These are phyloP conservation scores for Oryza nivara DNA, from an alignment of 176 grass and related monocot genomes.

Conservation along the genomic window DNA sequence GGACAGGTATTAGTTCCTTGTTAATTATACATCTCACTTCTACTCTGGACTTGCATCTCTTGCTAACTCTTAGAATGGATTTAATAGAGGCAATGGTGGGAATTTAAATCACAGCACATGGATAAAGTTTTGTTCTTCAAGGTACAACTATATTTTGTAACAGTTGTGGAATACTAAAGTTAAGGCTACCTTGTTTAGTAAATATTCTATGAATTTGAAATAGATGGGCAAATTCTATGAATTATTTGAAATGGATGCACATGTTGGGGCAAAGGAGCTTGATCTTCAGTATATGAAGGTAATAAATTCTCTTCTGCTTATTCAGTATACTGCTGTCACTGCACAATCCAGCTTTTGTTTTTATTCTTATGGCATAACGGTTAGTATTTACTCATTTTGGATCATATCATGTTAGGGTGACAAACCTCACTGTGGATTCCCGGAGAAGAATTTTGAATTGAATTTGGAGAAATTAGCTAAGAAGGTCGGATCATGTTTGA, in stretches of 20 bases:
- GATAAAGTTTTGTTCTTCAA: constrained; percentile 98
- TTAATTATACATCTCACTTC: constrained; percentile 15
- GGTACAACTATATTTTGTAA: constrained; percentile 53
- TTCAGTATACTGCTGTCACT: constrained; percentile 10
- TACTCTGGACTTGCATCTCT: background rate
- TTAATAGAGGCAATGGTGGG: constrained; percentile 98
- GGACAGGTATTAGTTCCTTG: constrained; percentile 67
- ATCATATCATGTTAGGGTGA: constrained; percentile 67
- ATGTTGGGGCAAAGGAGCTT: constrained; percentile 91
- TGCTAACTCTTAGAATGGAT: constrained; percentile 41
- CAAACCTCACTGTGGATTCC: constrained; percentile 97
- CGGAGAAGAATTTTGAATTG: constrained; percentile 89
- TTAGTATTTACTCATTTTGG: constrained; percentile 22
- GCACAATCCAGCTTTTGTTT: background rate
- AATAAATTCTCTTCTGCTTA: constrained; percentile 19
- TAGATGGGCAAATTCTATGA: constrained; percentile 99
- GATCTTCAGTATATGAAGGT: constrained; percentile 99
- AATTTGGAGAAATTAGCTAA: constrained; percentile 96
- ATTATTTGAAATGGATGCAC: constrained; percentile 98
- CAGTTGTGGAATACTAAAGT: constrained; percentile 11
- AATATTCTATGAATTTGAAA: constrained; percentile 40
- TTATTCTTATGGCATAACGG: constrained; percentile 15
- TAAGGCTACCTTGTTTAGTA: constrained; percentile 26
- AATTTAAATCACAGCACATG: constrained; percentile 97
- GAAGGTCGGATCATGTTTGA: constrained; percentile 61